Conservation (phyloP, 208 protist species). For the Acanthamoeba triangularis region DNA sequence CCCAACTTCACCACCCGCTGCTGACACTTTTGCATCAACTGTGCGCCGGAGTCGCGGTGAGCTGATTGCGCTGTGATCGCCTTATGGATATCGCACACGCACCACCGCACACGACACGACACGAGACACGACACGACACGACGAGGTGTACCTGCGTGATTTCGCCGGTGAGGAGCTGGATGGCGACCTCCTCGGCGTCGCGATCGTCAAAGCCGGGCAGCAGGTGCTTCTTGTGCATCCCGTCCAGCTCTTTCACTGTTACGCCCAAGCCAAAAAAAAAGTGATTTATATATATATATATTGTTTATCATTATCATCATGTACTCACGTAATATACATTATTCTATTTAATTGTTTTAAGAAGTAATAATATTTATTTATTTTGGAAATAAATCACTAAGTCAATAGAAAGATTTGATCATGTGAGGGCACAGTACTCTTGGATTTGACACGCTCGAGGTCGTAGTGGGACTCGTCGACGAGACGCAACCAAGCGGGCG, state of each 20-base stretch:
- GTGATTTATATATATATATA: background rate
- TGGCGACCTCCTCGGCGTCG: conserved; percentile 71
- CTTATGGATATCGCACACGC: background rate
- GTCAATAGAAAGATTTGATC: no score
- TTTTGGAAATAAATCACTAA: no score
- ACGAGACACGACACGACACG: no score
- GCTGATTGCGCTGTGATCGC: no score
- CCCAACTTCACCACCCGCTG: conserved; percentile 68
- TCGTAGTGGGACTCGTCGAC: conserved; percentile 56
- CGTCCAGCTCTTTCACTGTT: conserved; percentile 65
- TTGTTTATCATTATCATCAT: background rate
- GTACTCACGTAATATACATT: no score
- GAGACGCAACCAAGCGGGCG: conserved; percentile 17
- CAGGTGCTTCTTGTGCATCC: conserved; percentile 79
- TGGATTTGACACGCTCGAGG: conserved; percentile 26
- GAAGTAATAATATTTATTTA: no score
- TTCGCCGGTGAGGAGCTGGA: conserved; percentile 65
- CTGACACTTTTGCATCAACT: conserved; percentile 58
- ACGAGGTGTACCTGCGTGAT: background rate
- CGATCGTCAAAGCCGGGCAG: conserved; percentile 77
- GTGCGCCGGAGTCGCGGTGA: background rate
- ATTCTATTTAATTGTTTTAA: background rate
- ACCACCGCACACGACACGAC: background rate
- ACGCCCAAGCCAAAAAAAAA: background rate
- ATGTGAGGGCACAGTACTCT: conserved; percentile 1